Conservation (phyloP, 73 alveolate genomes). For the Blepharisma stoltei region DNA sequence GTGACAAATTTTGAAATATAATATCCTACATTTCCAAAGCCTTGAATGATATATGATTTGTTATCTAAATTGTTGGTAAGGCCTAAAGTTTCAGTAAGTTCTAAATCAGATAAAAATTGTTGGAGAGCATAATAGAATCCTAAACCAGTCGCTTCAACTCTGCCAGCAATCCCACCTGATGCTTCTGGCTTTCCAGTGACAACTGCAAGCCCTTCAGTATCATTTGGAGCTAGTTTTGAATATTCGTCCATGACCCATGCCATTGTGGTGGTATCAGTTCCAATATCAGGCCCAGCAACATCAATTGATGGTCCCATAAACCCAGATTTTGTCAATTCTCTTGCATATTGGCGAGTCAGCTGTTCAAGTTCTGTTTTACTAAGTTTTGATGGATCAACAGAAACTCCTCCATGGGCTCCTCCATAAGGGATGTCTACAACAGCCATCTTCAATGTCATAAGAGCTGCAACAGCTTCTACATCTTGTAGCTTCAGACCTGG, state of each 20-base stretch:
- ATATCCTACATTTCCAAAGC: slow-evolving; percentile 52
- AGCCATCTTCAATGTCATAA: slow-evolving; percentile 56
- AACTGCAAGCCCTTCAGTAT: slow-evolving; percentile 57
- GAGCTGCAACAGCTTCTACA: slow-evolving; percentile 56
- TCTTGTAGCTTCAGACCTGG: slow-evolving; percentile 43
- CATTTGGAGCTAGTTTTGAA: slow-evolving; percentile 45
- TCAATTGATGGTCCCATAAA: slow-evolving; percentile 62
- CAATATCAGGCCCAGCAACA: slow-evolving; percentile 67
- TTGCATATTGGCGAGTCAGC: slow-evolving; percentile 58
- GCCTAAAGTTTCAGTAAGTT: slow-evolving; percentile 30
- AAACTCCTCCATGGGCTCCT: slow-evolving; percentile 72
- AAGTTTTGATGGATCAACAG: slow-evolving; percentile 47
- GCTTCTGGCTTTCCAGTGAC: slow-evolving; percentile 60
- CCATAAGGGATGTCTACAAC: slow-evolving; percentile 60
- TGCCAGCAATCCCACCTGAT: slow-evolving; percentile 61
- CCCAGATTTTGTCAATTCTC: slow-evolving; percentile 55
- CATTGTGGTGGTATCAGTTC: slow-evolving; percentile 52
- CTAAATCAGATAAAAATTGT: slow-evolving; percentile 29
- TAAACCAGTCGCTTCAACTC: slow-evolving; percentile 63
- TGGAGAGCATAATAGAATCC: slow-evolving; percentile 40
- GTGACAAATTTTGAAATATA: slow-evolving; percentile 34
- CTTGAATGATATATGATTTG: slow-evolving; percentile 43
- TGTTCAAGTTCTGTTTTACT: slow-evolving; percentile 54
- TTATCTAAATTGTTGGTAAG: slow-evolving; percentile 32
- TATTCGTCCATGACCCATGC: slow-evolving; percentile 67